Evolutionary conservation across 192 early-diverging fungal species (phyloP), one percentile per base, ranked within the genome.

Genomic region (Linnemannia hyalina): DNA sequence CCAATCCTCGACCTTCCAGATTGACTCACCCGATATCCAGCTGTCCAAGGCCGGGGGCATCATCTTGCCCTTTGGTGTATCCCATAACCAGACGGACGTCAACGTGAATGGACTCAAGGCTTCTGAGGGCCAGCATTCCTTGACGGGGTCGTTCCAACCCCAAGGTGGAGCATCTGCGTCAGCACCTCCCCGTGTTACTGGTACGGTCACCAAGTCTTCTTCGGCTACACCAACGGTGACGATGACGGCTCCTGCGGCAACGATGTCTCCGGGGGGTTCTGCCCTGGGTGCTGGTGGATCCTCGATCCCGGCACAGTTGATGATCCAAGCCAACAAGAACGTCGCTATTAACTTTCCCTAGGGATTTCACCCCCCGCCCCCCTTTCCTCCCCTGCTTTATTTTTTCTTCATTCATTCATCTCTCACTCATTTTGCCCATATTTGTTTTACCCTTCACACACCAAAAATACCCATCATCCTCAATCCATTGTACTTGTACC

Each of bases 241-340:
- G 1, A 10, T 42, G 15, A 23, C 74, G 1, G 38, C 80, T 42
- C 52, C 60, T 44, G 3, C 70, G 7, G 22, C 40, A 6, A 16
- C 55, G 9, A n/a, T 41, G 8, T 15, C 72, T 41, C 38, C 36
- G 54, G 47, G 68, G 2, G 82, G 65, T 7, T 74, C 77, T 4
- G 38, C 42, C 4, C 41, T 79, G 11, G 82, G 77, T 11, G 77
- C 82, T 20, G 82, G 82, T 0, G 78, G 78, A 26, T 80, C 77
- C 0, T 22, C 18, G 22, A 13, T 68, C 9, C 55, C 82, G 10
- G 82, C 78, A 10, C 82, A 76, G 7, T 20, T 85, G 54, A 70
- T 68, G 22, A 74, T 85, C 35, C 82, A 85, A 73, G 82, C 82
- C 78, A 85, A 85, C 74, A 73, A 71, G 72, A 63, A 73, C 20